Evolutionary conservation across 164 flowering plant genomes (phyloP), one percentile per base, ranked within the genome.

Genomic region (Dillenia suffruticosa): DNA sequence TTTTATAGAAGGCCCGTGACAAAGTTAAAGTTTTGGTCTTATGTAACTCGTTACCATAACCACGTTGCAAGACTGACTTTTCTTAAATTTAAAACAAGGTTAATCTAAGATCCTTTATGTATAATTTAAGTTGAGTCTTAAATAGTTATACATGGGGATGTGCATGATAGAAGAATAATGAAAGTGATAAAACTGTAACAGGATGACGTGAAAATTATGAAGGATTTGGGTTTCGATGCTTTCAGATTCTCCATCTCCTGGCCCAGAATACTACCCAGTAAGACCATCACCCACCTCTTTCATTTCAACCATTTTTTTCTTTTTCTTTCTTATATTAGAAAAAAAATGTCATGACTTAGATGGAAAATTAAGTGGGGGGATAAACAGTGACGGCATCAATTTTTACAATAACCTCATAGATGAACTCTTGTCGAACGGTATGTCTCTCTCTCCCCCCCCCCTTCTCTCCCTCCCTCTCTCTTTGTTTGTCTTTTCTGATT

Each of bases 221-320:
- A 83, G 44, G 66, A 77, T 22, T 67, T 82, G 68, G 77, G 79
- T 0, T 11, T 86, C 10, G 84, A 86, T 58, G 89, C 84, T n/a
- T 87, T 72, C 59, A 78, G 91, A 56, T 78, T 89, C 56, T 89
- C 96, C 43, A 85, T 89, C 51, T 89, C 96, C 4, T 89, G 96
- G 96, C 22, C 92, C 0, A 74, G 93, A 70, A 19, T 87, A 24
- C 59, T 89, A 10, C 89, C 91, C 5, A 48, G 88, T 85, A 79
- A 71, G 79, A 48, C 16, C 12, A 44, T 44, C 15, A 46, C 13
- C 15, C 48, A 10, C 10, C 51, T 0, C 1, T 63, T 10, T n/a
- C 54, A 16, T 54, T 44, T 58, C 1, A 44, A 15, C 9, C 16
- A 46, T 19, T 63, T 8, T 45, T 55, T n/a, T 50, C 17, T 5